Base-by-base conservation (phyloP, 345 rosid genomes). In the Linum usitatissimum region DNA sequence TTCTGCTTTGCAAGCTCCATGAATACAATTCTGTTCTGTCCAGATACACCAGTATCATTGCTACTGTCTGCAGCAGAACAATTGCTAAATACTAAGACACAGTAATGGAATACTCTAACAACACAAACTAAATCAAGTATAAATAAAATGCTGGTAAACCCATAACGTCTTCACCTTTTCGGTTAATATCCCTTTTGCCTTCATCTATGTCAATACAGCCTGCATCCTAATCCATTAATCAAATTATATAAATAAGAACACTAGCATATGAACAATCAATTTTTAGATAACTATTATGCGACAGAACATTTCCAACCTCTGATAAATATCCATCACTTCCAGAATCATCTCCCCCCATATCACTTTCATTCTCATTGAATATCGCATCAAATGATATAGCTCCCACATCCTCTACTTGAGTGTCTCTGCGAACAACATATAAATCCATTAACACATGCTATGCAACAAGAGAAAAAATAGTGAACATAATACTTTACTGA, bases 301-400 rank as follows among this genome's bases (percentile, higher is more conserved):
- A 69, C 53, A 28, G 68, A 38, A 68, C 48, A 71, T 38, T 63
- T 36, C 63, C 66, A 73, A 84, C 98, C 97, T 89, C 95, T 18
- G 83, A 76, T 68, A 92, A 76, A 75, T 80, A 89, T 71, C 90
- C 96, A 68, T 92, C 96, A 75, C 87, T 92, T 57, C 80, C 88
- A 4, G 91, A 87, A 71, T 85, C 88, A 80, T 78, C 82, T 62
- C 17, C 78, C 8, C 62, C 72, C 59, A 30, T 68, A 69, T 74
- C 84, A 53, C 66, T 65, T 51, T 67, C 80, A 64, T 79, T 82
- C 19, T 76, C 86, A 59, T 73, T 62, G n/a, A 87, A 82, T 48
- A 87, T 68, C 4, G 72, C 78, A 53, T 84, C 88, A 45, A 87
- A 80, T 18, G 82, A 60, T 55, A 66, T 45, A 42, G 75, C 86